Percentiles rank a stretch among this genome's conserved stretches.
Conservation (phyloP, 148 eudicot genomes). For the Heliamphora exappendiculata region DNA sequence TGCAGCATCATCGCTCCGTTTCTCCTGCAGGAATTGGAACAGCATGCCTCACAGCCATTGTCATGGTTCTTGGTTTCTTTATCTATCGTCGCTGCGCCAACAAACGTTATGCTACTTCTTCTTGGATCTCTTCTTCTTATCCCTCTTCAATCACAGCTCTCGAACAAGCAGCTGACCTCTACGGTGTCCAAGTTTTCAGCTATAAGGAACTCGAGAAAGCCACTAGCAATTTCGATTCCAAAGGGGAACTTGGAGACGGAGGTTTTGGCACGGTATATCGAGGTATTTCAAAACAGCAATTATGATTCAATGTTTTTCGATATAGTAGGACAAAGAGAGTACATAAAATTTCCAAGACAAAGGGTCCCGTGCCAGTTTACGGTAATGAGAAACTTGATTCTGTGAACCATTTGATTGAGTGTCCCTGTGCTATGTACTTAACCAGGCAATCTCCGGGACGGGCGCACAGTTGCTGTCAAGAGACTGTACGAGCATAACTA, state of each 20-base stretch:
- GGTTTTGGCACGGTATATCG: slow-evolving; percentile 69
- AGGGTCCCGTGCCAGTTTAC: no score
- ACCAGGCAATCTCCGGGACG: slow-evolving; percentile 35
- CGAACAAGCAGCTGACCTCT: slow-evolving; percentile 20
- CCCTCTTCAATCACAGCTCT: slow-evolving; percentile 13
- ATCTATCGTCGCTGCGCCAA: slow-evolving; percentile 6
- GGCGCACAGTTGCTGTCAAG: slow-evolving; percentile 51
- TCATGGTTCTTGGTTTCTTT: neutral
- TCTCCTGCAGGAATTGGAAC: slow-evolving; percentile 18
- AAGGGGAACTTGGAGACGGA: slow-evolving; percentile 62
- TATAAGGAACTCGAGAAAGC: slow-evolving; percentile 51
- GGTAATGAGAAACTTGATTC: neutral
- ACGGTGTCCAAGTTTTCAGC: slow-evolving; percentile 40
- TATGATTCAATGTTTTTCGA: no score
- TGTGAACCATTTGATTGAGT: neutral
- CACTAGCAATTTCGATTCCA: slow-evolving; percentile 44
- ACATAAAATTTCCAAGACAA: no score
- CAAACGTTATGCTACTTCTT: neutral
- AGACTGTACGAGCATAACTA: slow-evolving; percentile 53
- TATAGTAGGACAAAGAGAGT: no score
- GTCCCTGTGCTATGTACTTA: no score
- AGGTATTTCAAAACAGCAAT: no score
- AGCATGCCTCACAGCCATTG: neutral
- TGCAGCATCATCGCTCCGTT: neutral
- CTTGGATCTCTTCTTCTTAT: slow-evolving; percentile 8